Base-by-base conservation (phyloP, 768 basidiomycete species). In the Termitomyces sp. region DNA sequence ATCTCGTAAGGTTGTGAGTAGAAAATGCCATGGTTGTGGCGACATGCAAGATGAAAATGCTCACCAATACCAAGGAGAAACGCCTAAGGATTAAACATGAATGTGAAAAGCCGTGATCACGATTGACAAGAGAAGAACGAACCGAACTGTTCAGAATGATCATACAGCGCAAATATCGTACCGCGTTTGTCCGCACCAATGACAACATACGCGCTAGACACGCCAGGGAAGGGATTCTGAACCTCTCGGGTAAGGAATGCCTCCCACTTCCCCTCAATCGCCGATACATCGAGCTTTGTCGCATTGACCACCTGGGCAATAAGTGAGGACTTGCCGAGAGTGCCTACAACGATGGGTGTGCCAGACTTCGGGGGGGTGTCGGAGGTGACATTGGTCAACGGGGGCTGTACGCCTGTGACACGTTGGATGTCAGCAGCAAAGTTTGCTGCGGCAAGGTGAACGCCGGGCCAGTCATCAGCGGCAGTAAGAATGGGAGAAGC, bases 61-160 rank as follows among this genome's bases (percentile, higher is more conserved):
- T 45, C 62, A 82, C 82, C 82, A 86, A 59, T 80, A 84, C 84
- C 85, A 86, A n/a, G 85, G 85, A 20, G 84, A 85, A 35, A 86
- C 83, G 56, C 84, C 83, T 84, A 41, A 18, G 58, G 50, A 52
- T 36, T 16, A 14, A 20, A 48, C 35, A 52, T 48, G 47, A 54
- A 48, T 36, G 7, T 55, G 36, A 43, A 46, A 52, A 51, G 3
- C 3, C 20, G 16, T 14, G 24, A 36, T 18, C 16, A 38, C 10
- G 5, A 3, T n/a, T 56, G 30, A 28, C 40, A 44, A 20, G 46
- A 51, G 16, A 22, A 36, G 35, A 26, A 59, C 62, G 50, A 44
- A 80, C 86, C 86, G 66, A 87, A 82, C 64, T 87, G 86, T 65
- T 88, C 86, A 10, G 83, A 84, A 56, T 85, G 80, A 64, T 86